These are phyloP conservation scores for Lentinula sp. DNA, from an alignment of 768 basidiomycete species.

Conservation along the genomic window DNA sequence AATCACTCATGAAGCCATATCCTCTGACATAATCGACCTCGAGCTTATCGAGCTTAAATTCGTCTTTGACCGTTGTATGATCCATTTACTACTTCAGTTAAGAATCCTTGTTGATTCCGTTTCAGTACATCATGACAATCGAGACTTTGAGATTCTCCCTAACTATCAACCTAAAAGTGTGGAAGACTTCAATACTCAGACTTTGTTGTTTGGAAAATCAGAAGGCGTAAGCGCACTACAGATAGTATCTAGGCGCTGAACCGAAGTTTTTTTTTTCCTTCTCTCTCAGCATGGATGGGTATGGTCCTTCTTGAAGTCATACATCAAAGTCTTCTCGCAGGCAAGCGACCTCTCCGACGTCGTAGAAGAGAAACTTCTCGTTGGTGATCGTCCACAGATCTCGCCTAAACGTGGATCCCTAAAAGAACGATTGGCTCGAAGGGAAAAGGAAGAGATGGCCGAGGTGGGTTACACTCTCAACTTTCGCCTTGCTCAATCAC, in stretches of 20 bases:
- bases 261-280: not conserved
- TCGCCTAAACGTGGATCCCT: constrained; percentile 45
- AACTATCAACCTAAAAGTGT: constrained; percentile 65
- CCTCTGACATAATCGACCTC: constrained; percentile 69
- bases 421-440: constrained; percentile 49
- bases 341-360: constrained; percentile 77
- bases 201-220: constrained; percentile 53
- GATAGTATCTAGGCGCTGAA: not conserved
- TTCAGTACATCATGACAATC: constrained; percentile 80
- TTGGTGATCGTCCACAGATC: constrained; percentile 72
- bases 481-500: constrained; percentile 7
- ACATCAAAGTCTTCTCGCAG: constrained; percentile 72
- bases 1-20: constrained; percentile 65
- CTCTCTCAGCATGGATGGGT: constrained; percentile 63
- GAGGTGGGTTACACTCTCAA: constrained; percentile 35
- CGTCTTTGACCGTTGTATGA: constrained; percentile 68
- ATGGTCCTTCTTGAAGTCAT: constrained; percentile 63
- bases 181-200: constrained; percentile 58
- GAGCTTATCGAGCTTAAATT: constrained; percentile 83
- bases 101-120: not conserved
- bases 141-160: constrained; percentile 74
- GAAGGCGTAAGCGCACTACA: constrained; percentile 47
- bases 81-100: not conserved
- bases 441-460: constrained; percentile 42
- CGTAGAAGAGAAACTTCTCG: constrained; percentile 75